A percentile compares a stretch with the other conserved stretches of the same genome.
Evolutionary conservation across 805 yeast genomes (phyloP).

Genomic region (Huiozyma naganishii): DNA sequence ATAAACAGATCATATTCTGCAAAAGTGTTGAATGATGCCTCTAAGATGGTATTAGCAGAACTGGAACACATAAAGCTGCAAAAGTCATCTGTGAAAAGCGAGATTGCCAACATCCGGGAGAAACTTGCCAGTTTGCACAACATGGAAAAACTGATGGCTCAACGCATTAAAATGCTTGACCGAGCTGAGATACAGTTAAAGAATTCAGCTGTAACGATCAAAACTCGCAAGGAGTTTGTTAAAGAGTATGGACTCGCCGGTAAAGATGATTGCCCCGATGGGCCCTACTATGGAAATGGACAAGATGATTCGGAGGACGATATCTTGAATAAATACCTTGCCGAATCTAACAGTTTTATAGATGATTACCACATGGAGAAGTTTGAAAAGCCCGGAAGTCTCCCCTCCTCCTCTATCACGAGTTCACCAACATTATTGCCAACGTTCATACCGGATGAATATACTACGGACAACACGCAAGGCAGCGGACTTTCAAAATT

Average conservation of each 20-base stretch:
- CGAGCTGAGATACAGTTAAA: conserved; percentile 42
- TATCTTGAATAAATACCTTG: conserved; percentile 3
- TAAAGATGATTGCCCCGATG: background rate
- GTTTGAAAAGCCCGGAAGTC: conserved; percentile 1
- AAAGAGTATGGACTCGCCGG: conserved; percentile 27
- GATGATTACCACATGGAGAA: conserved; percentile 2
- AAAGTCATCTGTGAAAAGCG: conserved; percentile 53
- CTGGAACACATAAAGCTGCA: conserved; percentile 49
- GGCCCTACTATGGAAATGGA: background rate
- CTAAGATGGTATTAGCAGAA: conserved; percentile 32
- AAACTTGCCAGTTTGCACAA: conserved; percentile 38
- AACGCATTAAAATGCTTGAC: conserved; percentile 43
- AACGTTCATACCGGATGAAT: conserved; percentile 2
- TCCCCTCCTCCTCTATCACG: conserved; percentile 1
- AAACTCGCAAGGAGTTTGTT: conserved; percentile 31
- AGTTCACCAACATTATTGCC: conserved; percentile 2
- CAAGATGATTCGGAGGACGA: conserved; percentile 2
- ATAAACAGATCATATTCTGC: conserved; percentile 27
- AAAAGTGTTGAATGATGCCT: conserved; percentile 29
- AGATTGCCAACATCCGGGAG: conserved; percentile 49
- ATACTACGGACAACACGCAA: background rate
- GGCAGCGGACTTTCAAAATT: conserved; percentile 1
- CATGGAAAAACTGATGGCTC: conserved; percentile 38
- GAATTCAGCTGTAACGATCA: conserved; percentile 32
- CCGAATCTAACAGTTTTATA: conserved; percentile 2